phyloP scores from a whole-genome alignment of 805 yeast genomes.

The Jamesozyma rosinii region DNA sequence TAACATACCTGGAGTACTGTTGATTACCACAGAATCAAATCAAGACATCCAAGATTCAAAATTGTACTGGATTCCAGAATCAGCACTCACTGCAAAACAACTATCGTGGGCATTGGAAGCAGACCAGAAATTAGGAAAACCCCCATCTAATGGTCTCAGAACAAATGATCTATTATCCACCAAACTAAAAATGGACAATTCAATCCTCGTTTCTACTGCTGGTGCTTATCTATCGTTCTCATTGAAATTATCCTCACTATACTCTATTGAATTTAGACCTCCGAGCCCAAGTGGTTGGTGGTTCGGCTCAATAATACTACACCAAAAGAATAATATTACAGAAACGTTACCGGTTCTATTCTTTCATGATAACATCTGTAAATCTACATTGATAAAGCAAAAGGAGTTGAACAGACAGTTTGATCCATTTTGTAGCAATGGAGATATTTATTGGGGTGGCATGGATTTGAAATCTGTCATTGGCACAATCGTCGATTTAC shows the following conservation, averaged over 20 bases:
- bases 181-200: conserved; percentile 1
- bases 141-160: not conserved
- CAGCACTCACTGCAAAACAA: conserved; percentile 9
- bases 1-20: conserved; percentile 69
- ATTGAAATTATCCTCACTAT: conserved; percentile 46
- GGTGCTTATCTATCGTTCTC: conserved; percentile 5
- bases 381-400: conserved; percentile 59
- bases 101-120: conserved; percentile 12
- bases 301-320: conserved; percentile 78
- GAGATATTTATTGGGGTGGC: conserved; percentile 84
- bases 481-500: conserved; percentile 48
- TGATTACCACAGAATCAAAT: conserved; percentile 45
- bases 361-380: conserved; percentile 84
- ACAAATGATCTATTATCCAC: not conserved
- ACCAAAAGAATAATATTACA: conserved; percentile 42
- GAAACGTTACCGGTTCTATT: conserved; percentile 74
- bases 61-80: conserved; percentile 23
- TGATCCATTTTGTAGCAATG: conserved; percentile 57
- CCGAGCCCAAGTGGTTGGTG: conserved; percentile 78
- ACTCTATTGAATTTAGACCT: conserved; percentile 72
- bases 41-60: conserved; percentile 36
- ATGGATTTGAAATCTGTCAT: conserved; percentile 56
- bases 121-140: conserved; percentile 7
- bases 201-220: conserved; percentile 1
- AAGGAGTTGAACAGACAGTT: conserved; percentile 52